Percentiles rank a stretch among this genome's conserved stretches.
phyloP scores from a whole-genome alignment of 371 early-diverging fungal genomes.

The Syncephalis fuscata region DNA sequence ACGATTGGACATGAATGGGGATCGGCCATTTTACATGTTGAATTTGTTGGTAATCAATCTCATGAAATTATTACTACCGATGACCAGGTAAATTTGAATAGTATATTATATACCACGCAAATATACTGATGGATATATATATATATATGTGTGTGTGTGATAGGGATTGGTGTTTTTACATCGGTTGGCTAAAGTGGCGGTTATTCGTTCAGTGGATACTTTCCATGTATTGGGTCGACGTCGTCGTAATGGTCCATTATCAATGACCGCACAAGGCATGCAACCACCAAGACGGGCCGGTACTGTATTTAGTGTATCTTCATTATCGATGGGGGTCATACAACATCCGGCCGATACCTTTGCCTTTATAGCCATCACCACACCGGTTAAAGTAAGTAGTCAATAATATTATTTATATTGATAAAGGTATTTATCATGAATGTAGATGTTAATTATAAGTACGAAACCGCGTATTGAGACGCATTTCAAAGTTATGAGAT shows the following conservation, averaged over 20 bases:
- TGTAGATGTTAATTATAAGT: constrained; percentile 57
- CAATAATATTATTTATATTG: background rate
- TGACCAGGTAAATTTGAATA: constrained; percentile 26
- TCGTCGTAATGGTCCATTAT: constrained; percentile 17
- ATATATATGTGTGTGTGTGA: no score
- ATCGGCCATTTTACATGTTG: constrained; percentile 48
- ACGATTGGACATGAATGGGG: constrained; percentile 60
- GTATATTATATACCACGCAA: background rate
- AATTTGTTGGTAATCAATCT: constrained; percentile 45
- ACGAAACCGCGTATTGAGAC: constrained; percentile 56
- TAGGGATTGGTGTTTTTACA: constrained; percentile 64
- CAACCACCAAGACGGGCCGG: constrained; percentile 19
- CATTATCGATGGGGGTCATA: constrained; percentile 41
- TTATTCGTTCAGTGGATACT: constrained; percentile 49
- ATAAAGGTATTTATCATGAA: background rate
- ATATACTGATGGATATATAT: background rate
- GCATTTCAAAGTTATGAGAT: constrained; percentile 38
- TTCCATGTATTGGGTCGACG: constrained; percentile 49
- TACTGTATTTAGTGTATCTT: constrained; percentile 52
- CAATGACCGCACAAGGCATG: constrained; percentile 1
- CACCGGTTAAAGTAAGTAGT: constrained; percentile 46
- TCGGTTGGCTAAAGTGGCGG: constrained; percentile 38
- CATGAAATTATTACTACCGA: constrained; percentile 55
- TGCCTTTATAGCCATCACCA: constrained; percentile 50
- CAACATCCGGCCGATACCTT: constrained; percentile 45